phyloP scores from a whole-genome alignment of 768 basidiomycete genomes.

The Candolleomyces eurysporus region DNA sequence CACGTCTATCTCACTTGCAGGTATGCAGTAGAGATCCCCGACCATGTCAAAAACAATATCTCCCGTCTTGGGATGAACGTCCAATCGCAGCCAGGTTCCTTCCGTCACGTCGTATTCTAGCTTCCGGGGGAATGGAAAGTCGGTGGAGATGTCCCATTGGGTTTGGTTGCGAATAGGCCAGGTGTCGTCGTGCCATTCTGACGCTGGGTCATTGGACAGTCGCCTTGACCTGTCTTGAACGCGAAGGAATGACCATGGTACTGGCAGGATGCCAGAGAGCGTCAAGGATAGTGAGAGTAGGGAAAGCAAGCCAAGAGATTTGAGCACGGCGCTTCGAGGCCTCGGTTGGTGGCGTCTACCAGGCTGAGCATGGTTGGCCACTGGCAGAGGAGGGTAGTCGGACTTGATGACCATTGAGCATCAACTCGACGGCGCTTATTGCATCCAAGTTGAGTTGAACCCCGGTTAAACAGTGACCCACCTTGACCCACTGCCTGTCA shows the following conservation, averaged over 20 bases:
- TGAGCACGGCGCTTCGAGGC: neutral
- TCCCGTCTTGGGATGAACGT: constrained; percentile 66
- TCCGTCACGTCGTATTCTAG: constrained; percentile 68
- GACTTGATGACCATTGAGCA: neutral
- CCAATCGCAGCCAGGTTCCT: constrained; percentile 75
- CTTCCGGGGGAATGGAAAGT: constrained; percentile 65
- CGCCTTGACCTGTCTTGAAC: neutral
- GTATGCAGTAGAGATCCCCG: constrained; percentile 72
- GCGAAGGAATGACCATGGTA: constrained; percentile 30
- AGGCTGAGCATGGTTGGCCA: neutral
- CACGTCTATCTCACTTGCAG: constrained; percentile 33
- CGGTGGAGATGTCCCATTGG: constrained; percentile 75
- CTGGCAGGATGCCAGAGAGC: constrained; percentile 31
- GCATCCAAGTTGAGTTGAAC: too few relatives aligned
- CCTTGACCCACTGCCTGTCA: too few relatives aligned
- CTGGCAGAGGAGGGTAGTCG: neutral
- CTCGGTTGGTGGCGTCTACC: neutral
- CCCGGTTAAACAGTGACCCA: too few relatives aligned
- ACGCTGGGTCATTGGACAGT: constrained; percentile 25
- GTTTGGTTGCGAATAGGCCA: constrained; percentile 62
- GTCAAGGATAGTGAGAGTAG: constrained; percentile 31
- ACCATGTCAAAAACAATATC: constrained; percentile 76
- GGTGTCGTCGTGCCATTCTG: constrained; percentile 48
- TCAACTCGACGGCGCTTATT: neutral
- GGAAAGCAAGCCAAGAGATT: constrained; percentile 16